Conservation (phyloP, 2,329 filamentous ascomycete species). For the Pseudogymnoascus sp. region DNA sequence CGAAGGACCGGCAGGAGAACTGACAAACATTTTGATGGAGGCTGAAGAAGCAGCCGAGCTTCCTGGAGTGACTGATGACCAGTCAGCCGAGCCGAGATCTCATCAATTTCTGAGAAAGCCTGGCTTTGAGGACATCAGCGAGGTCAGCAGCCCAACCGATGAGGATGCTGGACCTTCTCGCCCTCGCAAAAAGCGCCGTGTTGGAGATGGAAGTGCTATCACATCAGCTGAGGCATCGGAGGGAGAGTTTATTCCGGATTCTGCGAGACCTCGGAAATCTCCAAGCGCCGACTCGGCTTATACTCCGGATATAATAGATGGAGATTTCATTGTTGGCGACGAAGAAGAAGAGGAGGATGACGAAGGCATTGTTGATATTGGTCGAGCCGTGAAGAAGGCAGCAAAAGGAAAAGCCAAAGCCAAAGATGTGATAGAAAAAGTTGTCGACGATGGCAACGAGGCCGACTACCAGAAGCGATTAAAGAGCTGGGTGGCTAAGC, state of each 20-base stretch:
- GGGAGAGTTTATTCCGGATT: conserved; percentile 23
- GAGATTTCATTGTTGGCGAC: conserved; percentile 28
- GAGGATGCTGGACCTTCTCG: conserved; percentile 53
- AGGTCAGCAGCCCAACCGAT: conserved; percentile 28
- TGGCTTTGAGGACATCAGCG: conserved; percentile 55
- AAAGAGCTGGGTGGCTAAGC: conserved; percentile 63
- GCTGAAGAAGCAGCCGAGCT: conserved; percentile 58
- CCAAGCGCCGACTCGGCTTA: conserved; percentile 35
- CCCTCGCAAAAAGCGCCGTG: conserved; percentile 50
- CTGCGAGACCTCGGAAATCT: conserved; percentile 22
- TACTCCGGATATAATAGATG: conserved; percentile 21
- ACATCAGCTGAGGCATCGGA: conserved; percentile 35
- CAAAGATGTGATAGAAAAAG: conserved; percentile 23
- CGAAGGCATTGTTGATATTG: conserved; percentile 35
- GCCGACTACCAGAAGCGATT: conserved; percentile 70
- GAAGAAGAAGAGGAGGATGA: conserved; percentile 35
- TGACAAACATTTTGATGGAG: conserved; percentile 73
- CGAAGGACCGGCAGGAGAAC: conserved; percentile 57
- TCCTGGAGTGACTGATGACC: conserved; percentile 36
- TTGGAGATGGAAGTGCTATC: conserved; percentile 30
- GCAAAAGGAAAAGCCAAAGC: conserved; percentile 19
- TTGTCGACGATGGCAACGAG: conserved; percentile 85
- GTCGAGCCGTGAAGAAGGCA: conserved; percentile 35
- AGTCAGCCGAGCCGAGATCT: conserved; percentile 46
- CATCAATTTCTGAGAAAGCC: conserved; percentile 69